Conservation (phyloP, 2,329 filamentous ascomycete genomes). For the Fonsecaea pugnacius region DNA sequence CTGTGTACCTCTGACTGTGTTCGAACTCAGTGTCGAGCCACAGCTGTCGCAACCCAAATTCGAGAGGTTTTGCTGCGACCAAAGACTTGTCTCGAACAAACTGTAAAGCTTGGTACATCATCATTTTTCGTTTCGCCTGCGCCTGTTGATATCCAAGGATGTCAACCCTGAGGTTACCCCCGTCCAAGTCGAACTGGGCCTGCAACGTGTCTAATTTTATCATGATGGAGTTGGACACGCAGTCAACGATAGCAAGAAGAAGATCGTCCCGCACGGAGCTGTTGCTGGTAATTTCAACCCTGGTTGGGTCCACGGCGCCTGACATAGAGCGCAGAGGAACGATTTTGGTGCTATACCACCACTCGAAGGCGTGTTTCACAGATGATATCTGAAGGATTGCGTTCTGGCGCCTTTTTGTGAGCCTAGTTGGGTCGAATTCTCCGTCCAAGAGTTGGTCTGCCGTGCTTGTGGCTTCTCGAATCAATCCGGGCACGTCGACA, state of each 20-base stretch:
- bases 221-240: slow-evolving; percentile 14
- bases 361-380: slow-evolving; percentile 12
- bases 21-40: slow-evolving; percentile 8
- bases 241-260: slow-evolving; percentile 13
- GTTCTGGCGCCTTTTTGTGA: slow-evolving; percentile 3
- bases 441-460: background rate
- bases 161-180: background rate
- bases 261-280: background rate
- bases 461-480: slow-evolving; percentile 4
- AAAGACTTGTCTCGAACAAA: slow-evolving; percentile 7
- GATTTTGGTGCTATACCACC: slow-evolving; percentile 17
- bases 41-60: slow-evolving; percentile 19
- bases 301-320: background rate
- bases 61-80: slow-evolving; percentile 18
- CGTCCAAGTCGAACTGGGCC: background rate
- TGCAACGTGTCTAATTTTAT: slow-evolving; percentile 11
- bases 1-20: background rate
- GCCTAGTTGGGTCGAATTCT: background rate
- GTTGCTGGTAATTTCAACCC: background rate
- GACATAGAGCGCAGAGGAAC: background rate
- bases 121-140: background rate
- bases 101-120: slow-evolving; percentile 5
- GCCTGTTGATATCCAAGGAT: background rate
- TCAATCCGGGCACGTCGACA: slow-evolving; percentile 26
- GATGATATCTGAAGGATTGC: slow-evolving; percentile 3